Percentiles rank a stretch among this genome's conserved stretches.
Evolutionary conservation across 139 green algal genomes (phyloP).

Genomic region (Coelastrella sp.): DNA sequence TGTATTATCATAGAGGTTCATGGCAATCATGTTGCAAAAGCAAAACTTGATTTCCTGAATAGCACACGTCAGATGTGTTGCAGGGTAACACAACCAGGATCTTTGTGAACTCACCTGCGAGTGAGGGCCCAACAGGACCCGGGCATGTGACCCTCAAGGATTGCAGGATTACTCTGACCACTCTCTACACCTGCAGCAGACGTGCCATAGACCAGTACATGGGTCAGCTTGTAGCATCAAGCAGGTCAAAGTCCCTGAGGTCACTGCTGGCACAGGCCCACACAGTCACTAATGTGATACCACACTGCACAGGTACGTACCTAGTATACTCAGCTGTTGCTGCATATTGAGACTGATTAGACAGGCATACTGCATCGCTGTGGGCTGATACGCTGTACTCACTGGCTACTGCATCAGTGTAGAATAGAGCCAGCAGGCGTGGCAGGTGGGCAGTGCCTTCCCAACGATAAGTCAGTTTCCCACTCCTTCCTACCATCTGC

Average conservation of each 20-base stretch:
- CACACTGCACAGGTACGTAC: too few species aligned
- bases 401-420: slow-evolving; percentile 5
- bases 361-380: too few species aligned
- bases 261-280: too few species aligned
- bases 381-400: neutral
- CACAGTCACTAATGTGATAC: too few species aligned
- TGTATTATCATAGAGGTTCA: neutral
- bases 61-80: neutral
- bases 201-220: neutral
- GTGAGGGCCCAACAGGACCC: slow-evolving; percentile 38
- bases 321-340: too few species aligned
- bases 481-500: slow-evolving; percentile 31
- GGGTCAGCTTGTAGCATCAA: neutral
- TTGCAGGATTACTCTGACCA: neutral
- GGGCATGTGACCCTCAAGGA: slow-evolving; percentile 26
- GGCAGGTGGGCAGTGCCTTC: slow-evolving; percentile 14
- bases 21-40: neutral
- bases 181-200: neutral
- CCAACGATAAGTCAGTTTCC: slow-evolving; percentile 24
- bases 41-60: too few species aligned
- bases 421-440: neutral
- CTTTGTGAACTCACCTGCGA: neutral
- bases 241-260: too few species aligned
- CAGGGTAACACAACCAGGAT: neutral
- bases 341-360: too few species aligned